Conservation (phyloP, 129 eudicot genomes). For the Lactuca sativa region DNA sequence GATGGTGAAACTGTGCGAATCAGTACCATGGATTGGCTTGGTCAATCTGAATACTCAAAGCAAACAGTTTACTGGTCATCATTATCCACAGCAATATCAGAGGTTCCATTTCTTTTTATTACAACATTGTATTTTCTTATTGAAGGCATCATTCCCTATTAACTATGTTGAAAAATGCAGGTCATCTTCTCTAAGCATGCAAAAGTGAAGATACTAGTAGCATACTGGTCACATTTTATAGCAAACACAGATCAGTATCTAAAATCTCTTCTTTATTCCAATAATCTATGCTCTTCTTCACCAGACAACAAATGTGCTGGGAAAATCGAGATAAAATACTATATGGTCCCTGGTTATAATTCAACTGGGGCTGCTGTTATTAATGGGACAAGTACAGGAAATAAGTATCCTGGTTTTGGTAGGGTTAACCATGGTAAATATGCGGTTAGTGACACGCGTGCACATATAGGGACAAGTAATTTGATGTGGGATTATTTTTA, state of each 20-base stretch:
- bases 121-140: too few relatives aligned
- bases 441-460: constrained; percentile 73
- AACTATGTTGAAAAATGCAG: constrained; percentile 23
- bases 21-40: constrained; percentile 95
- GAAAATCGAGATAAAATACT: constrained; percentile 77
- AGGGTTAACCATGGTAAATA: constrained; percentile 90
- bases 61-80: constrained; percentile 73
- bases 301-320: constrained; percentile 70
- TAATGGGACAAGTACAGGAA: constrained; percentile 55
- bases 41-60: constrained; percentile 62
- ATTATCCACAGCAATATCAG: constrained; percentile 74
- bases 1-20: constrained; percentile 59
- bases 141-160: too few relatives aligned
- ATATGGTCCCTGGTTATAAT: constrained; percentile 71
- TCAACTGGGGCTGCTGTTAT: constrained; percentile 65
- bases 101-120: constrained; percentile 35
- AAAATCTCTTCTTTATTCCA: constrained; percentile 73
- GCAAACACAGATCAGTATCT: constrained; percentile 62
- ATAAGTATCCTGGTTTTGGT: constrained; percentile 62
- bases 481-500: constrained; percentile 85
- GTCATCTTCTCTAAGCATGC: constrained; percentile 74
- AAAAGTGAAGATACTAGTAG: constrained; percentile 68
- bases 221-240: constrained; percentile 75
- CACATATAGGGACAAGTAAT: constrained; percentile 86
- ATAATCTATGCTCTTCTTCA: constrained; percentile 69